These are phyloP conservation scores for Botrytis fragariae DNA, from an alignment of 2,329 filamentous ascomycete species.

Conservation along the genomic window DNA sequence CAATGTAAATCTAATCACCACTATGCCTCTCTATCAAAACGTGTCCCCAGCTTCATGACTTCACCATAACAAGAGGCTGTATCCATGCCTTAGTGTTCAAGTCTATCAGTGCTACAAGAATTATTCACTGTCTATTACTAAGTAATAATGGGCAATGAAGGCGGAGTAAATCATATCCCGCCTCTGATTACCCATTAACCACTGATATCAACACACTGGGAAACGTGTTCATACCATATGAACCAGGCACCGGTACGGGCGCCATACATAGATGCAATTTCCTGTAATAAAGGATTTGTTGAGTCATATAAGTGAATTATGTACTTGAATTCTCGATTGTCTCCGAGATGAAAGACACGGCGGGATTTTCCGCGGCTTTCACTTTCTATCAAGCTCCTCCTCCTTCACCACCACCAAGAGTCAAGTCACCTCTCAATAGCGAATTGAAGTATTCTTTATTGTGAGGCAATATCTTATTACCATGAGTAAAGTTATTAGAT, in stretches of 20 bases:
- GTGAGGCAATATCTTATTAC: background rate
- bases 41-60: background rate
- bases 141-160: background rate
- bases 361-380: background rate
- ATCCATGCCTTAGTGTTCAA: no score
- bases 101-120: background rate
- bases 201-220: background rate
- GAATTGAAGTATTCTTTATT: no score
- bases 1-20: background rate
- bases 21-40: background rate
- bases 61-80: no score
- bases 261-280: background rate
- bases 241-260: no score
- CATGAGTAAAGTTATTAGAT: background rate
- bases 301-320: background rate
- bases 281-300: no score
- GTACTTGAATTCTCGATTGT: background rate
- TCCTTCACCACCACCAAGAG: background rate
- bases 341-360: background rate
- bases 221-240: background rate
- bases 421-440: background rate
- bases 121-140: background rate
- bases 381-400: background rate
- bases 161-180: background rate
- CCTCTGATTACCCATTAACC: no score